Evolutionary conservation across 352 stramenopile species (phyloP).

Genomic region (Globisporangium cylindrosporum): DNA sequence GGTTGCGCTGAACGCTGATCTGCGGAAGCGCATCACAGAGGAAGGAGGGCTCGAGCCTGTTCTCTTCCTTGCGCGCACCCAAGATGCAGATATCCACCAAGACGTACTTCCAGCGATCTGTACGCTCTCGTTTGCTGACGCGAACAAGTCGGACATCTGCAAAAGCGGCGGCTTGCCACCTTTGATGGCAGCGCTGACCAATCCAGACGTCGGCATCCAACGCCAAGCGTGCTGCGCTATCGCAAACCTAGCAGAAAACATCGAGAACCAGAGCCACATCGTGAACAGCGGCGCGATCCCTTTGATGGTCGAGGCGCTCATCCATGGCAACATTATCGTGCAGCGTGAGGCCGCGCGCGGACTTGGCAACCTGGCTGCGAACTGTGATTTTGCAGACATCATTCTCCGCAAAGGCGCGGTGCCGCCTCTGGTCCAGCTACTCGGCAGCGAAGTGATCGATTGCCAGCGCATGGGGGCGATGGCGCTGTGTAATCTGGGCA

Average conservation of each 20-base stretch:
- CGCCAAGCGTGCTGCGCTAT: slow-evolving; percentile 93
- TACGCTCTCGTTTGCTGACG: slow-evolving; percentile 90
- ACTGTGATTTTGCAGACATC: slow-evolving; percentile 93
- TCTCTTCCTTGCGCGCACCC: slow-evolving; percentile 93
- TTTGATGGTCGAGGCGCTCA: slow-evolving; percentile 79
- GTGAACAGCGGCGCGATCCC: slow-evolving; percentile 88
- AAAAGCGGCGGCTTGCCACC: slow-evolving; percentile 90
- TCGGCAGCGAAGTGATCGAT: slow-evolving; percentile 88
- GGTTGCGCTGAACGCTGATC: slow-evolving; percentile 93
- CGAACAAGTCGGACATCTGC: slow-evolving; percentile 94
- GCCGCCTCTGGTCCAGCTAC: slow-evolving; percentile 80
- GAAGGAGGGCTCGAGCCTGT: slow-evolving; percentile 95
- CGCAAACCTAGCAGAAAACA: slow-evolving; percentile 93
- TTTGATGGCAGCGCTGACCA: slow-evolving; percentile 80
- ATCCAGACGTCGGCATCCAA: slow-evolving; percentile 74
- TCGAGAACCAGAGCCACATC: slow-evolving; percentile 93
- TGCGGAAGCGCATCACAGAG: slow-evolving; percentile 93
- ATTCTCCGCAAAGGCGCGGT: slow-evolving; percentile 89
- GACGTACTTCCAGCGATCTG: slow-evolving; percentile 91
- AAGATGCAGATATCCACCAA: slow-evolving; percentile 90
- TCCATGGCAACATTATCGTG: slow-evolving; percentile 70
- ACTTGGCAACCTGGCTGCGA: slow-evolving; percentile 93
- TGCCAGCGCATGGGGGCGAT: slow-evolving; percentile 95
- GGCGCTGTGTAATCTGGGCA: slow-evolving; percentile 93
- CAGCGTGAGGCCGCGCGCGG: slow-evolving; percentile 92